Conservation (phyloP, 2,329 filamentous ascomycete genomes). For the Sodiomyces alkalinus region DNA sequence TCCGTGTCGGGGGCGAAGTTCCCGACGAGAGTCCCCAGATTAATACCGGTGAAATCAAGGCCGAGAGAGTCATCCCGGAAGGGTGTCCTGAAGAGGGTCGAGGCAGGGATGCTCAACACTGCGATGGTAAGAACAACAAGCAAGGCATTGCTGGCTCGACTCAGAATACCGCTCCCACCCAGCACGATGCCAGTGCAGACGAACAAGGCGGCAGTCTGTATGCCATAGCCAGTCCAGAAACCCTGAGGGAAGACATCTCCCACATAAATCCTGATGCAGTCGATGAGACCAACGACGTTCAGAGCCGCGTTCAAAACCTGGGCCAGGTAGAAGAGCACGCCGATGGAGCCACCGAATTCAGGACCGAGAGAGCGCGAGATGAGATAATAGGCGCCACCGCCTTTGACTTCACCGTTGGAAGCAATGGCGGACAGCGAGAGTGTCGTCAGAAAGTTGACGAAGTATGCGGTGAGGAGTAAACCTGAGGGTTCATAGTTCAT, state of each 20-base stretch:
- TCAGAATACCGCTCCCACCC: constrained; percentile 66
- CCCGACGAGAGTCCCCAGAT: constrained; percentile 50
- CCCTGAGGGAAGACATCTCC: constrained; percentile 51
- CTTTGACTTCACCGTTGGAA: constrained; percentile 77
- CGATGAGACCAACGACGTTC: constrained; percentile 75
- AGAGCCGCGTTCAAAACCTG: constrained; percentile 75
- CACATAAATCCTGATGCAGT: constrained; percentile 67
- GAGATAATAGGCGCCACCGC: constrained; percentile 76
- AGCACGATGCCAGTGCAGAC: constrained; percentile 63
- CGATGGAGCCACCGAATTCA: constrained; percentile 81
- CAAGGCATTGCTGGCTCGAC: constrained; percentile 64
- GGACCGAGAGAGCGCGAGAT: constrained; percentile 76
- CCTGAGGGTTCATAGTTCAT: constrained; percentile 27
- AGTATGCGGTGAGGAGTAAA: constrained; percentile 60
- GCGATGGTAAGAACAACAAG: constrained; percentile 56
- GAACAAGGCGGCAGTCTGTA: constrained; percentile 56
- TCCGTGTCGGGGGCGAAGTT: constrained; percentile 60
- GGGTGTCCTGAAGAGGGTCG: constrained; percentile 51
- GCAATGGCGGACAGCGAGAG: constrained; percentile 81
- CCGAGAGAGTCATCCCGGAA: constrained; percentile 48
- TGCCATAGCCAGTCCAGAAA: constrained; percentile 64
- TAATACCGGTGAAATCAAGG: constrained; percentile 68
- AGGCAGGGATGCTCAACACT: constrained; percentile 69
- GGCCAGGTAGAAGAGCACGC: constrained; percentile 81
- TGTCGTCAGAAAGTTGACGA: constrained; percentile 69